Percentiles rank a stretch among this genome's conserved stretches.
Conservation (phyloP, 78 protist genomes). For the Paulinella micropora region DNA sequence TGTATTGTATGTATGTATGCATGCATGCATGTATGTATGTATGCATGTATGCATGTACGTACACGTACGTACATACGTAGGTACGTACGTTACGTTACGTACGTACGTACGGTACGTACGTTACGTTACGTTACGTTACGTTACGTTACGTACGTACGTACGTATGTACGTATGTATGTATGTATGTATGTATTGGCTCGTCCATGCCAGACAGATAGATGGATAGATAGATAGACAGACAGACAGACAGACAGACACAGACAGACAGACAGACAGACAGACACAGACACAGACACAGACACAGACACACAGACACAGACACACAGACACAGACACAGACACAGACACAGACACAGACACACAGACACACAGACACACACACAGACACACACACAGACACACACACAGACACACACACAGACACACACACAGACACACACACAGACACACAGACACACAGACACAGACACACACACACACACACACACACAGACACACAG, state of each 20-base stretch:
- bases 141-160: no score
- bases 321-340: not conserved
- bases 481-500: not conserved
- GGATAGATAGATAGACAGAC: no score
- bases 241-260: not conserved
- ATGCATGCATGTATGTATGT: not conserved
- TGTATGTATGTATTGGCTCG: no score
- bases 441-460: not conserved
- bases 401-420: not conserved
- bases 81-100: no score
- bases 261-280: not conserved
- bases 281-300: not conserved
- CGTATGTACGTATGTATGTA: no score
- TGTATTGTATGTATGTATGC: no score
- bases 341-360: not conserved
- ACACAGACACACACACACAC: not conserved
- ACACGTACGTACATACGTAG: not conserved
- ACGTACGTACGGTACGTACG: no score
- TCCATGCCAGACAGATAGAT: no score
- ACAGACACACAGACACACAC: not conserved
- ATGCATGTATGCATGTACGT: not conserved
- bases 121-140: no score
- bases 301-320: not conserved
- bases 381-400: no score
- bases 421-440: not conserved